Evolutionary conservation across 2,329 filamentous ascomycete species (phyloP).

Genomic region (Microdochium trichocladiopsis): DNA sequence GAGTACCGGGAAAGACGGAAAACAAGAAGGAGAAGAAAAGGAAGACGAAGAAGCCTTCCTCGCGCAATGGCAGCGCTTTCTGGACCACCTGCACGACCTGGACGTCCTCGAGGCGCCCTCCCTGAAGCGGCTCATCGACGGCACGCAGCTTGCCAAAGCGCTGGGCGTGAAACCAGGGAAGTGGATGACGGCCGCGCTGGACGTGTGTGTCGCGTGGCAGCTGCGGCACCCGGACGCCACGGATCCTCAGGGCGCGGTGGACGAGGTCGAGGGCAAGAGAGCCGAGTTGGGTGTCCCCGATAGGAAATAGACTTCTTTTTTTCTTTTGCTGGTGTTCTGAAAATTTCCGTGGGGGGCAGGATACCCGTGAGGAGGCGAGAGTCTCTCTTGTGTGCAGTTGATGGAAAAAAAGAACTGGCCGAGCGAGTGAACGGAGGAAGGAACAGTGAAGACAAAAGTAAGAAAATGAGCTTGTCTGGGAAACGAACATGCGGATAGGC

Average conservation of each 20-base stretch:
- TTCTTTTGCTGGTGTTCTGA: no score
- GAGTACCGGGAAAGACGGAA: no score
- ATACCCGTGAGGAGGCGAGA: no score
- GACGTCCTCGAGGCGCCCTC: slow-evolving; percentile 51
- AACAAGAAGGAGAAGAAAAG: slow-evolving; percentile 30
- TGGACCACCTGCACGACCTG: slow-evolving; percentile 46
- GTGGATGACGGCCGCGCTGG: slow-evolving; percentile 79
- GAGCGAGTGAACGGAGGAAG: no score
- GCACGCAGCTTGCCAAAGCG: slow-evolving; percentile 61
- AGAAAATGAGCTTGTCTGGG: no score
- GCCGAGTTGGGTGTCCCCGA: slow-evolving; percentile 43
- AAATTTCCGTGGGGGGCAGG: no score
- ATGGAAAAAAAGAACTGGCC: no score
- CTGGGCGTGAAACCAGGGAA: slow-evolving; percentile 65
- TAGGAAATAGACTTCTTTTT: not conserved
- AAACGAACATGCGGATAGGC: no score
- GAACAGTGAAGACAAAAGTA: no score
- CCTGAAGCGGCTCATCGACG: slow-evolving; percentile 63
- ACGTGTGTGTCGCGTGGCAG: slow-evolving; percentile 83
- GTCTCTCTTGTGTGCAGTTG: no score
- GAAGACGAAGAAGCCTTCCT: slow-evolving; percentile 28
- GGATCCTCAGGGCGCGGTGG: slow-evolving; percentile 51
- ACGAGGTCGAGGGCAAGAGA: slow-evolving; percentile 46
- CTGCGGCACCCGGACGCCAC: slow-evolving; percentile 65
- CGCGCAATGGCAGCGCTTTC: slow-evolving; percentile 43